Conservation (phyloP, 306 rosid genomes). For the Psophocarpus tetragonolobus region DNA sequence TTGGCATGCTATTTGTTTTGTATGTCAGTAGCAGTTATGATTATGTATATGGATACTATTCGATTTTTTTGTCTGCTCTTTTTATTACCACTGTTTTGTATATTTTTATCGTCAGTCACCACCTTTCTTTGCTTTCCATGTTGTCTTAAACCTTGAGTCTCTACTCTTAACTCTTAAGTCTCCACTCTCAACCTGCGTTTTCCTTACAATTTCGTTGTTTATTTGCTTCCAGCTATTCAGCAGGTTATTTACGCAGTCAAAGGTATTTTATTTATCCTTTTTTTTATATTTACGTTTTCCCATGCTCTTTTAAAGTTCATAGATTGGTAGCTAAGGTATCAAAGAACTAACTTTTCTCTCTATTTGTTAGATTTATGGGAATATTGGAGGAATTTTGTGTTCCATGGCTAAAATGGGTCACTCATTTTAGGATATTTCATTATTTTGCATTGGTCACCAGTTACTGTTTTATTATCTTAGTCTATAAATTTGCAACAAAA, state of each 20-base stretch:
- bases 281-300: background rate
- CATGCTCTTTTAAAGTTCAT: background rate
- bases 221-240: slow-evolving; percentile 22
- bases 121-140: slow-evolving; percentile 1
- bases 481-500: background rate
- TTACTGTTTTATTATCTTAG: slow-evolving; percentile 50
- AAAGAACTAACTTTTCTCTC: background rate
- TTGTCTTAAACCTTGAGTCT: slow-evolving; percentile 7
- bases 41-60: slow-evolving; percentile 25
- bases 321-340: background rate
- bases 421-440: slow-evolving; percentile 6
- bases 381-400: slow-evolving; percentile 12
- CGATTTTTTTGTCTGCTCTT: slow-evolving; percentile 39
- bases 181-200: slow-evolving; percentile 15
- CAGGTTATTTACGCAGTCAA: slow-evolving; percentile 38
- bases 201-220: background rate
- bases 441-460: slow-evolving; percentile 28
- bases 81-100: background rate
- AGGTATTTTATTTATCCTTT: slow-evolving; percentile 45
- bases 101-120: background rate
- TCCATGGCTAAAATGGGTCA: slow-evolving; percentile 37
- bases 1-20: slow-evolving; percentile 9
- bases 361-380: background rate
- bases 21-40: slow-evolving; percentile 21
- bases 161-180: background rate